Evolutionary conservation across 257 asterid genomes (phyloP).

Genomic region (Solanum pimpinellifolium): DNA sequence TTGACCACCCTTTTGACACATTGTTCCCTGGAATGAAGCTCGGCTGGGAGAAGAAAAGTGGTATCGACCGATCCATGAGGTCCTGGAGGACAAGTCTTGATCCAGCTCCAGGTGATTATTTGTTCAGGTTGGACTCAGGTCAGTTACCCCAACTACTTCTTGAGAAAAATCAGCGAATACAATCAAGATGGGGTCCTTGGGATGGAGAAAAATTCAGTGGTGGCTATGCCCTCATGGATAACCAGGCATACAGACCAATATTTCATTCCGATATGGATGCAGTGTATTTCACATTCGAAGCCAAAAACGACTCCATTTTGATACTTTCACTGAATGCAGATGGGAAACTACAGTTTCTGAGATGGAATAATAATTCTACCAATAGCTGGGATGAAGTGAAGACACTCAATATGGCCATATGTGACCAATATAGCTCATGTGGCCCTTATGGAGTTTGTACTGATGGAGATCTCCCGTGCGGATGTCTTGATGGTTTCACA

Average conservation of each 20-base stretch:
- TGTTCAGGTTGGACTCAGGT: conserved; percentile 15
- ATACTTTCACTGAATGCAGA: conserved; percentile 12
- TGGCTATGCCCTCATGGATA: background rate
- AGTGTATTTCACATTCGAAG: conserved; percentile 17
- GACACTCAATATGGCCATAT: conserved; percentile 14
- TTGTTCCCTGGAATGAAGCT: conserved; percentile 48
- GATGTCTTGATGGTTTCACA: conserved; percentile 23
- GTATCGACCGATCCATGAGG: conserved; percentile 8
- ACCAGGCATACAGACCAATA: conserved; percentile 3
- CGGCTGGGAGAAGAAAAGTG: conserved; percentile 27
- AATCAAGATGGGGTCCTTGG: conserved; percentile 39
- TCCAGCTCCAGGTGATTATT: conserved; percentile 27
- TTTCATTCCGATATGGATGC: conserved; percentile 1
- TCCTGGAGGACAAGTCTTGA: conserved; percentile 25
- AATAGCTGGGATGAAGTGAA: conserved; percentile 14
- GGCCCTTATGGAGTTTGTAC: conserved; percentile 24
- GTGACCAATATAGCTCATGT: conserved; percentile 28
- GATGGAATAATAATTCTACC: conserved; percentile 10
- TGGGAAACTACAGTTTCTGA: conserved; percentile 22
- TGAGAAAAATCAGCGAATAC: conserved; percentile 9
- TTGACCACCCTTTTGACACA: conserved; percentile 25
- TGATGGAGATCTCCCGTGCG: conserved; percentile 7
- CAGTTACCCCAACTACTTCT: conserved; percentile 10
- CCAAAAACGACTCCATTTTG: conserved; percentile 5
- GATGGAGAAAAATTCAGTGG: conserved; percentile 26